Base-by-base conservation (phyloP, 768 basidiomycete genomes). In the Russula foetens region DNA sequence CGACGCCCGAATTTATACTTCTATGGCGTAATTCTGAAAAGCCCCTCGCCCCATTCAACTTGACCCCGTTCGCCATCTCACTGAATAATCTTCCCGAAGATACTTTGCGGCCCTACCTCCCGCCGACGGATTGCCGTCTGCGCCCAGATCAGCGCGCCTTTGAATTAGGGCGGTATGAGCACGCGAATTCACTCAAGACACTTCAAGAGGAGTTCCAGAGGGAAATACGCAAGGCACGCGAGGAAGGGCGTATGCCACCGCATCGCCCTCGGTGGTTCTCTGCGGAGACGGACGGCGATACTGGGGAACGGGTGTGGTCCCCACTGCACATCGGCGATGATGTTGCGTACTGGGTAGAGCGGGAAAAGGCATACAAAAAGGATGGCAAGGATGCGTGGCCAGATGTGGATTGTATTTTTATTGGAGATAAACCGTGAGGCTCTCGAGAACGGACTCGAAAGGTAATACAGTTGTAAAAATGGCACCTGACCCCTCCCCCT, bases 131-230 rank as follows among this genome's bases (percentile, higher is more conserved):
- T 72, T 98, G 94, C 69, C 83, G 96, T 4, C 73, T 97, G 28
- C 83, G 95, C 0, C 93, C 93, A 0, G 95, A 98, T 70, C 94
- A 97, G 71, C 81, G 95, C 28, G 93, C 95, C 26, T 98, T 98
- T 71, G 95, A 98, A 77, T 69, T 85, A 65, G 95, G 92, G 45
- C 78, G 81, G 69, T 95, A 92, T 67, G 92, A 90, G 67, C 78
- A 82, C 49, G 92, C 89, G 60, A 97, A 90, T 71, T 82, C 78
- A 59, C 76, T 90, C 69, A 98, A 92, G 76, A 75, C 78, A 43
- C 75, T 75, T 67, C 90, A 92, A 70, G 95, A 98, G 70, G 92
- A 94, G 65, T 81, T 78, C 68, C 94, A 98, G 74, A 77, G 78
- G 11, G 75, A 73, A 47, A 91, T 88, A 15, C 75, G 95, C 59